Evolutionary conservation across 257 asterid species (phyloP), one percentile per base, ranked within the genome.

Genomic region (Forsythia viridissima): DNA sequence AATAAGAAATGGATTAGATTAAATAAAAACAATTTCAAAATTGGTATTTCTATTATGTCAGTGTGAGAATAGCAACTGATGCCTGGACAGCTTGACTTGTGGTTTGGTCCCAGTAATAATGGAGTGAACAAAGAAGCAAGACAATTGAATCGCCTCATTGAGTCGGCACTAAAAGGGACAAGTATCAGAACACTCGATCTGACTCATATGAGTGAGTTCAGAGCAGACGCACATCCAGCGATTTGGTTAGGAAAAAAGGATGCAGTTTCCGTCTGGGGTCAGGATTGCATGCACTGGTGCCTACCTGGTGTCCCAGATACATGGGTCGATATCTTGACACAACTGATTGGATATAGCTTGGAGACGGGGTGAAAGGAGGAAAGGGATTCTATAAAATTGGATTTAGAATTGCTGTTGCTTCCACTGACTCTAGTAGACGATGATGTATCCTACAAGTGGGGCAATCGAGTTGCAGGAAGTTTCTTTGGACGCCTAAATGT

Each of bases 201-300:
- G 75, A 90, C 89, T 80, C 97, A 80, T 86, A 70, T 95, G 79
- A 95, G 98, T 55, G 99, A 95, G 91, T 90, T 85, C 69, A 83
- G 99, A 81, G 95, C 93, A 38, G 99, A 94, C 82, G 99, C 93
- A 66, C 99, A 94, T 87, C 99, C 98, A 5, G 97, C 99, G 36
- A 83, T 88, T 74, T 95, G 99, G 99, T 73, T 95, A 79, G 99
- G 99, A 36, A 89, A 90, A 85, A 95, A 93, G 79, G 99, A 89
- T 66, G 98, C 98, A 1, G 99, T 95, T 77, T 88, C 94, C 0
- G 89, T 86, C 48, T 95, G 98, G 98, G 98, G 98, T 72, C 97
- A 93, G 78, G 99, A 95, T 85, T 95, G 99, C 86, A 92, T 93
- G 97, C 99, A 95, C 71, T 93, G 99, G 99, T 93, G 99, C 89